A percentile compares a stretch with the other conserved stretches of the same genome.
Conservation (phyloP, 169 alveolate genomes). For the Cyclospora cayetanensis region DNA sequence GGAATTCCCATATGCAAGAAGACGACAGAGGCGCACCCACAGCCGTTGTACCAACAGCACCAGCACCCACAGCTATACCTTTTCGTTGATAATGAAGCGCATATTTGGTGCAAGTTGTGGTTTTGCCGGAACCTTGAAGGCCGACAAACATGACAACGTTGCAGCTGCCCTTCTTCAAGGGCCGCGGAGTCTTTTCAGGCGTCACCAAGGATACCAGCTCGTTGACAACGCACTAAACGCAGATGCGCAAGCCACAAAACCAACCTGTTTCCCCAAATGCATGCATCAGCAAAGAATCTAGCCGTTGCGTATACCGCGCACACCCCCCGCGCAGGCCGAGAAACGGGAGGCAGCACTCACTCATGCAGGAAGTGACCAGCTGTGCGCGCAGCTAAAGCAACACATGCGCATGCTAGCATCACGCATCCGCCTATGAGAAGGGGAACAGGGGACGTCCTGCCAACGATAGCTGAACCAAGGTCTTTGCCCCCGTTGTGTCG, state of each 20-base stretch:
- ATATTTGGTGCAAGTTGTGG: slow-evolving; percentile 99
- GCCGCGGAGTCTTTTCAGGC: slow-evolving; percentile 91
- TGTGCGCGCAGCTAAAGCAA: too few species aligned
- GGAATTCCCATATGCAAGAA: too few species aligned
- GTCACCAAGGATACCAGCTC: slow-evolving; percentile 95
- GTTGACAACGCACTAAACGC: slow-evolving; percentile 89
- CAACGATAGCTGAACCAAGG: neutral
- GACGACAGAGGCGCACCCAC: neutral
- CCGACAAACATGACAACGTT: slow-evolving; percentile 99
- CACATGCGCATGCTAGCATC: too few species aligned
- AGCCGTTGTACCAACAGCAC: neutral
- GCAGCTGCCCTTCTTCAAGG: slow-evolving; percentile 92
- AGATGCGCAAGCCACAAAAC: neutral
- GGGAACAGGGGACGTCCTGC: neutral
- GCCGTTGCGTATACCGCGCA: neutral
- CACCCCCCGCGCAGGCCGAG: too few species aligned
- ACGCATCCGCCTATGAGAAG: neutral
- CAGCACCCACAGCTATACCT: slow-evolving; percentile 76
- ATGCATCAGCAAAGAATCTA: neutral
- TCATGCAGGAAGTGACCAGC: too few species aligned
- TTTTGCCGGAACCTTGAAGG: slow-evolving; percentile 99
- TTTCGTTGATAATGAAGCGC: slow-evolving; percentile 97
- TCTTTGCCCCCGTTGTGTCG: neutral
- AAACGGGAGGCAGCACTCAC: neutral
- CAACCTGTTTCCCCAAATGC: neutral